Evolutionary conservation across 225 moss, liverwort and hornwort genomes (phyloP).

Genomic region (Neckera pumila): DNA sequence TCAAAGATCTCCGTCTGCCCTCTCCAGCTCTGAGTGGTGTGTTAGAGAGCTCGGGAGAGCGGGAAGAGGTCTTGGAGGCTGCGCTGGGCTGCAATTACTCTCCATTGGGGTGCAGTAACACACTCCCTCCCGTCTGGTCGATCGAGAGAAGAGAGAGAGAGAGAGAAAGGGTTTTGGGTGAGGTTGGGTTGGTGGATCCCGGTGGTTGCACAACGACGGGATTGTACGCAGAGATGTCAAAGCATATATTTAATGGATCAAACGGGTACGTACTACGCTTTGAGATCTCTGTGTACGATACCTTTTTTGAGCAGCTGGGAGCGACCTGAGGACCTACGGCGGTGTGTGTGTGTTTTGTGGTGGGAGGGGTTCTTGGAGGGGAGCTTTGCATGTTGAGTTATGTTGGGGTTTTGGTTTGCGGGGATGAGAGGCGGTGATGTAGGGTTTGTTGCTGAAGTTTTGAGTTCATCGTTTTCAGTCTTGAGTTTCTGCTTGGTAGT

Average conservation of each 20-base stretch:
- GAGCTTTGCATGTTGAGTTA: not conserved
- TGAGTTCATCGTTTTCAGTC: not conserved
- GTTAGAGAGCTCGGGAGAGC: not conserved
- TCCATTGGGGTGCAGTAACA: not conserved
- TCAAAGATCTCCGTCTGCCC: not conserved
- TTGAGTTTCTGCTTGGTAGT: not conserved
- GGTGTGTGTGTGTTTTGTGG: no score
- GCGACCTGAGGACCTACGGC: not conserved
- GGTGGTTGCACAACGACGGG: not conserved
- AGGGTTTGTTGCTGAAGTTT: not conserved
- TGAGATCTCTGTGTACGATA: conserved; percentile 31
- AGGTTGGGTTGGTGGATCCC: not conserved
- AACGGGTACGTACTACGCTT: not conserved
- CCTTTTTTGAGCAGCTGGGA: conserved; percentile 1
- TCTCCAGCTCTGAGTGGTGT: not conserved
- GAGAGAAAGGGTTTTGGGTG: not conserved
- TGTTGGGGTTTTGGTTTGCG: not conserved
- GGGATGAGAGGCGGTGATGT: not conserved
- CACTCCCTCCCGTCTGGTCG: not conserved
- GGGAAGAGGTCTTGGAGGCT: not conserved
- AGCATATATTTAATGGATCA: not conserved
- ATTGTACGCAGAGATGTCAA: conserved; percentile 17
- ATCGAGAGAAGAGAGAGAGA: not conserved
- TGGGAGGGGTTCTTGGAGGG: not conserved
- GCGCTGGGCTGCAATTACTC: not conserved